phyloP scores from a whole-genome alignment of 2,329 filamentous ascomycete genomes.

The Fusarium sp. region DNA sequence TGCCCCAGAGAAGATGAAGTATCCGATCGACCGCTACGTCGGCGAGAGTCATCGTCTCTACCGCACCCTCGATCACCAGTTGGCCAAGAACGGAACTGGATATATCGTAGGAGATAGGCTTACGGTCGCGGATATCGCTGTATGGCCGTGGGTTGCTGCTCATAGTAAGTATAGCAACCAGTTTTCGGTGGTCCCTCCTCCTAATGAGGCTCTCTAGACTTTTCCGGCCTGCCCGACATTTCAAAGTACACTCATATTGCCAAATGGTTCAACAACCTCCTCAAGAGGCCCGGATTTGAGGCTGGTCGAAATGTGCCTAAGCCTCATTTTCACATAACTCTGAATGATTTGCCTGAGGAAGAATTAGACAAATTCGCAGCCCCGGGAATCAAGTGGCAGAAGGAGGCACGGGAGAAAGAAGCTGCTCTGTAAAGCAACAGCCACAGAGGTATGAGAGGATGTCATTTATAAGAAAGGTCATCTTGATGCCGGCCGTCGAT shows the following conservation, averaged over 20 bases:
- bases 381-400: background rate
- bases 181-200: too few species aligned
- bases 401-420: background rate
- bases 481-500: too few species aligned
- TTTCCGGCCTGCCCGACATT: conserved; percentile 60
- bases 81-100: conserved; percentile 66
- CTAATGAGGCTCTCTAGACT: background rate
- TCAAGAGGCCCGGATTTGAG: conserved; percentile 76
- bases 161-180: conserved; percentile 53
- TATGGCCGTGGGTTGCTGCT: conserved; percentile 79
- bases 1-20: background rate
- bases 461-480: too few species aligned
- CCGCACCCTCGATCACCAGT: conserved; percentile 74
- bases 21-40: conserved; percentile 71
- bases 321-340: conserved; percentile 69
- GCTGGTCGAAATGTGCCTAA: conserved; percentile 80
- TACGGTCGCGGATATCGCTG: conserved; percentile 82
- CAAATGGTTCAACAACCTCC: conserved; percentile 79
- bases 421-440: background rate
- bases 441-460: too few species aligned
- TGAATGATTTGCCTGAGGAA: conserved; percentile 59
- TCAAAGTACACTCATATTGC: conserved; percentile 80
- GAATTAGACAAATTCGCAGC: conserved; percentile 62
- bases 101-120: conserved; percentile 75
- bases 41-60: conserved; percentile 89